Evolutionary conservation across 208 protist genomes (phyloP), one percentile per base, ranked within the genome.

Genomic region (Wallacemonas rigidus): DNA sequence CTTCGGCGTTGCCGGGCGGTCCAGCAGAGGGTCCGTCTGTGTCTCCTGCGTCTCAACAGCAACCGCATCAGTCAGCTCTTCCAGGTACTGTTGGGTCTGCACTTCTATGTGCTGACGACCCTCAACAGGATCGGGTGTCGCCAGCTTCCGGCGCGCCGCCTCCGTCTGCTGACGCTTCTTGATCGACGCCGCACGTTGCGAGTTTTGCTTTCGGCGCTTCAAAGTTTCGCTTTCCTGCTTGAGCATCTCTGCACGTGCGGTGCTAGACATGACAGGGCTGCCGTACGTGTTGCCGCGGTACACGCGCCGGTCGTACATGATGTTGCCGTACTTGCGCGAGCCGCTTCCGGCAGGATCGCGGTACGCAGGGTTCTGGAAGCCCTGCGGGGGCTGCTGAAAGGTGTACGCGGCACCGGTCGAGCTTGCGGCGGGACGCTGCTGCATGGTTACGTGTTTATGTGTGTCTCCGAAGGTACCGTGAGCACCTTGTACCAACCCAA

Each of bases 31-130:
- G 78, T 99, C 98, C 5, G 98, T 99, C 79, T 99, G 97, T 57
- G 95, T 98, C 71, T 92, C 93, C 70, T 95, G 89, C 47, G 89
- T 81, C 36, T 85, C 70, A 72, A 95, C 89, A 38, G 89, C 80
- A 36, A 96, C 75, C 14, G 76, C 51, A 65, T 98, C 97, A 14
- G 90, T 94, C 7, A 99, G 83, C 83, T 98, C 97, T 83, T 99
- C 98, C 14, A 99, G 80, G 76, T 99, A 99, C 74, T 95, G 78
- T 69, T 98, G 97, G 4, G 97, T 99, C 79, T 99, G 98, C n/a
- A 99, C 87, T 43, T 98, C 91, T 5, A 95, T 95, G 86, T 98
- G 91, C 60, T 87, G 79, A 14, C 97, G 80, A 6, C 93, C 97
- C 5, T 89, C 86, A 1, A 98, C 94, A 0, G 97, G 88, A 15